Percentiles rank a stretch among this genome's conserved stretches.
These are phyloP conservation scores for Ceriops tagal DNA, from an alignment of 345 rosid species.

Conservation along the genomic window DNA sequence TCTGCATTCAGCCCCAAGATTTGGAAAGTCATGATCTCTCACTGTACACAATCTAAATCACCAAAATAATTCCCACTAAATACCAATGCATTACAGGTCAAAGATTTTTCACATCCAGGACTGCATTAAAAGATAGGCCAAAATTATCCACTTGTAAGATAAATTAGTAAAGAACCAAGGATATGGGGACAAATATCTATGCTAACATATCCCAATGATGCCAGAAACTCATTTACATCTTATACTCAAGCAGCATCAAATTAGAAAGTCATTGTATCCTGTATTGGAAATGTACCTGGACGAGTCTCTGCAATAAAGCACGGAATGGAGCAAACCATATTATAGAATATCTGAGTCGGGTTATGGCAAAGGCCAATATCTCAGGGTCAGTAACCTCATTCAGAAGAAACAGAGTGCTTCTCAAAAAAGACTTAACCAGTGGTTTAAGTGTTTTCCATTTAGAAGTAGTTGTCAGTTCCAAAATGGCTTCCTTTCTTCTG, in stretches of 20 bases:
- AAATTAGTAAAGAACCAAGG: neutral
- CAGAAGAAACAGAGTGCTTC: slow-evolving; percentile 68
- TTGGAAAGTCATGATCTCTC: slow-evolving; percentile 10
- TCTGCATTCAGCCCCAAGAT: slow-evolving; percentile 37
- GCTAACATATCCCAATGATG: neutral
- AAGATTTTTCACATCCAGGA: slow-evolving; percentile 1
- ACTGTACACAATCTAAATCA: slow-evolving; percentile 4
- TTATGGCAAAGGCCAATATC: slow-evolving; percentile 52
- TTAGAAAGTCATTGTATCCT: neutral
- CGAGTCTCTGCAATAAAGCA: slow-evolving; percentile 48
- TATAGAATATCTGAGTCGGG: slow-evolving; percentile 53
- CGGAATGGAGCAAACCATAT: slow-evolving; percentile 64
- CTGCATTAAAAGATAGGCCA: neutral
- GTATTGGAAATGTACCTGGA: slow-evolving; percentile 52
- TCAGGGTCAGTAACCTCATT: slow-evolving; percentile 61
- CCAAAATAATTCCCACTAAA: neutral
- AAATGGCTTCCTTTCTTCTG: slow-evolving; percentile 52
- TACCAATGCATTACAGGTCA: neutral
- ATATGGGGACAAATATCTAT: neutral
- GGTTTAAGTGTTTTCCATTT: slow-evolving; percentile 74
- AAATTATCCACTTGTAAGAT: neutral
- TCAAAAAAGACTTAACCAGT: slow-evolving; percentile 61
- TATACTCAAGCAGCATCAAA: neutral
- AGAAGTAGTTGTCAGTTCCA: slow-evolving; percentile 58
- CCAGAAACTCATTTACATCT: neutral